Base-by-base conservation (phyloP, 805 yeast species). In the Starmerella bombicola region DNA sequence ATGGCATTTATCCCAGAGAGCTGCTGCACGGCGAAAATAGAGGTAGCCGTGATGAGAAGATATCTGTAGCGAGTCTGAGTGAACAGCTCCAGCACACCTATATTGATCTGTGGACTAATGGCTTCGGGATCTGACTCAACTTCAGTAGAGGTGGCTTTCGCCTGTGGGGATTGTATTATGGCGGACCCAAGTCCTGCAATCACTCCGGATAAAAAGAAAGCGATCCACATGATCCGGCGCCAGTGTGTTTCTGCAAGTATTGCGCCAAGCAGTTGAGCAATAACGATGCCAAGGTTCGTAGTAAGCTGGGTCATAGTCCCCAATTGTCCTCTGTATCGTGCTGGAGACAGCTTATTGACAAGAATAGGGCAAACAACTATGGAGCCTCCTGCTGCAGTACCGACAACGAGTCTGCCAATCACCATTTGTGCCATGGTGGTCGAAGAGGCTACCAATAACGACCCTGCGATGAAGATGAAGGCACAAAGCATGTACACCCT, bases 1-100 rank as follows among this genome's bases (percentile, higher is more conserved):
- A 91, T 84, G 2, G 95, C 76, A 59, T 91, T 91, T 56, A 91
- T 82, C 25, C 98, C 98, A 52, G 84, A 76, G 43, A 88, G 73
- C 59, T 91, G 98, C 63, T 91, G 98, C 15, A 86, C 78, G 17
- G 78, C 63, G 67, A 86, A 71, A 15, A 84, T 69, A 2, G 79
- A 73, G 0, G 85, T 73, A 8, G 85, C 80, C 1, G 77, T 79
- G 16, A 70, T 53, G 35, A 77, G 66, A 4, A 91, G 76, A 38
- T 71, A 71, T 25, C 62, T 58, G 60, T 71, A 84, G 33, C 60
- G 66, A 0, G 72, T 61, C 15, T 67, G 61, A 0, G 66, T 64
- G 33, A 80, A 48, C 55, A 82, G 85, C 18, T 61, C 54, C 40
- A 47, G 45, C 17, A 69, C 41, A 20, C 35, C 20, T 17, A 21